Percentiles rank a stretch among this genome's conserved stretches.
Evolutionary conservation across 1,284 basidiomycete species (phyloP).

Genomic region (Thecaphora frezii): DNA sequence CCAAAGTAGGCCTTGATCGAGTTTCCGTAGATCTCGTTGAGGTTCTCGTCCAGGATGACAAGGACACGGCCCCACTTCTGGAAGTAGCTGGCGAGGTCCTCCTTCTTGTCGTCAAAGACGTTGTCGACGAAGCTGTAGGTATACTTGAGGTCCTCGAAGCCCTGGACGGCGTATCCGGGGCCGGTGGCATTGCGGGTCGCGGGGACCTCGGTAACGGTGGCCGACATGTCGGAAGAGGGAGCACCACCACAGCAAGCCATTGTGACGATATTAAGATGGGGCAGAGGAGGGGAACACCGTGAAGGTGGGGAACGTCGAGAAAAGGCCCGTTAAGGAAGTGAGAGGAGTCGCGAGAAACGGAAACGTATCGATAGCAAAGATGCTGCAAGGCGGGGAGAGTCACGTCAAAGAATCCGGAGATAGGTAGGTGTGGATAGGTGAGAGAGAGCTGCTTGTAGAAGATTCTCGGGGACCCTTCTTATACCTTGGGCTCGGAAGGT

Average conservation of each 20-base stretch:
- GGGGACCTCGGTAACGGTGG: constrained; percentile 57
- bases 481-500: no score
- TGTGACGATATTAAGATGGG: constrained; percentile 13
- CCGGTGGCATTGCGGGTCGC: constrained; percentile 41
- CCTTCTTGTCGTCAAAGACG: constrained; percentile 61
- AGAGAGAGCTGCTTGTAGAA: no score
- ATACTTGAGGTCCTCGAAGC: constrained; percentile 50
- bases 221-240: constrained; percentile 60
- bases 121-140: constrained; percentile 61
- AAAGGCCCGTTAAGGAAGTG: no score
- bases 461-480: no score
- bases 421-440: no score
- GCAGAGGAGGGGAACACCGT: no score
- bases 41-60: constrained; percentile 61
- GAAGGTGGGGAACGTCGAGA: not conserved
- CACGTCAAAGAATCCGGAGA: no score
- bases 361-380: no score
- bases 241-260: constrained; percentile 36
- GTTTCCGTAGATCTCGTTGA: constrained; percentile 57
- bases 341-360: no score
- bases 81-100: constrained; percentile 61
- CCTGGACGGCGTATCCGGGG: constrained; percentile 47
- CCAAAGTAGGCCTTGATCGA: constrained; percentile 57
- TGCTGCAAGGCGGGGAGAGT: no score
- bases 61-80: constrained; percentile 61